A percentile compares a stretch with the other conserved stretches of the same genome.
Conservation (phyloP, 2,329 filamentous ascomycete genomes). For the Aureobasidium subglaciale region DNA sequence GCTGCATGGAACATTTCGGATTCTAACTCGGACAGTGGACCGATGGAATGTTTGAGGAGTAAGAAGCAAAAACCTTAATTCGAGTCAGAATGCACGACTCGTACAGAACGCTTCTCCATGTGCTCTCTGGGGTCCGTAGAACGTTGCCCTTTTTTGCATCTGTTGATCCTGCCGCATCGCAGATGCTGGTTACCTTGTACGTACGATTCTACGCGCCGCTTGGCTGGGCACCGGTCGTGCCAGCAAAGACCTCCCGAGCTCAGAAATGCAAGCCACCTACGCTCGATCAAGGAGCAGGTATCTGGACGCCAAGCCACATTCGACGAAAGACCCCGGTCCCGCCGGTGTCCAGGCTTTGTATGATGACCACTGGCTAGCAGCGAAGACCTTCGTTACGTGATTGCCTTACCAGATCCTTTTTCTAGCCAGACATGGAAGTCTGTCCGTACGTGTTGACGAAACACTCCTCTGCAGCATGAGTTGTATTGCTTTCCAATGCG, state of each 20-base stretch:
- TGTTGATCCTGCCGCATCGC: not conserved
- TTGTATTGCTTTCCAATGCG: too few species aligned
- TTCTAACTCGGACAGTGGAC: not conserved
- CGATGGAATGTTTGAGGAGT: not conserved
- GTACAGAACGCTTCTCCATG: conserved; percentile 12
- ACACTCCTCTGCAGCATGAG: too few species aligned
- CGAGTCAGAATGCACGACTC: conserved; percentile 1
- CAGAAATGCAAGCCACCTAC: conserved; percentile 1
- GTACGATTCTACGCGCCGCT: not conserved
- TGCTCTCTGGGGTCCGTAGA: conserved; percentile 3
- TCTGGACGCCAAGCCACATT: conserved; percentile 7
- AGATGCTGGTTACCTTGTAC: not conserved
- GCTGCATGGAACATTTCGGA: not conserved
- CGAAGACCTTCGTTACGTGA: not conserved
- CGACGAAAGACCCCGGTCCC: not conserved
- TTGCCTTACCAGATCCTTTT: not conserved
- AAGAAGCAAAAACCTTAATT: not conserved
- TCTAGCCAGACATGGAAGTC: not conserved
- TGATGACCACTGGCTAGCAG: not conserved
- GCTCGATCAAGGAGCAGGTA: not conserved
- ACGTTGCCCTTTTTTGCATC: not conserved
- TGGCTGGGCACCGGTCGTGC: not conserved
- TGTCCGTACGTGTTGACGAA: too few species aligned
- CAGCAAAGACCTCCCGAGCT: not conserved
- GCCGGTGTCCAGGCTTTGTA: conserved; percentile 3